Percentiles rank a stretch among this genome's conserved stretches.
phyloP scores from a whole-genome alignment of 1,139 yeast genomes.

The Tardiomyces digboiensis region DNA sequence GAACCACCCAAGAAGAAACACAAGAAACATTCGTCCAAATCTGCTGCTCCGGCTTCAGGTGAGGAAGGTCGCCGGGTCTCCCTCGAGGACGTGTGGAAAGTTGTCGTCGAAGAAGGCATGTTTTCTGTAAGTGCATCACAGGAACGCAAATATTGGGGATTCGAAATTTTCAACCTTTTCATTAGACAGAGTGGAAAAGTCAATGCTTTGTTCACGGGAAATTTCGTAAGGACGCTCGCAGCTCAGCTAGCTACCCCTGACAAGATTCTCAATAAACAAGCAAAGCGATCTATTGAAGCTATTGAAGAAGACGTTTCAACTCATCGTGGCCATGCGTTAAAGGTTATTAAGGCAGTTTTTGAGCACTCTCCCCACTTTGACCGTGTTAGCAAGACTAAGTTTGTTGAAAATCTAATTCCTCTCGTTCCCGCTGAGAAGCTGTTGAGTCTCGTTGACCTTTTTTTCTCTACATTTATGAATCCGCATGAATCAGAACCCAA shows the following conservation, averaged over 20 bases:
- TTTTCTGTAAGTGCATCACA: slow-evolving; percentile 71
- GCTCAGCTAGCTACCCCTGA: slow-evolving; percentile 66
- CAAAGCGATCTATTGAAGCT: slow-evolving; percentile 40
- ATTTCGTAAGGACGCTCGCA: slow-evolving; percentile 63
- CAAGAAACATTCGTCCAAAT: slow-evolving; percentile 20
- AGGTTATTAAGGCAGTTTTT: slow-evolving; percentile 40
- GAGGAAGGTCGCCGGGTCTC: slow-evolving; percentile 6
- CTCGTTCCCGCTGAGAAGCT: slow-evolving; percentile 21
- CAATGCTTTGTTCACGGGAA: slow-evolving; percentile 47
- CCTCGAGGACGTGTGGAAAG: slow-evolving; percentile 71
- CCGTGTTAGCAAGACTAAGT: slow-evolving; percentile 62
- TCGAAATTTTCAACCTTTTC: slow-evolving; percentile 47
- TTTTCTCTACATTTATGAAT: slow-evolving; percentile 21
- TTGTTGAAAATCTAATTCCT: slow-evolving; percentile 43
- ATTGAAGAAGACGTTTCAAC: slow-evolving; percentile 33
- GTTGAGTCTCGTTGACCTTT: slow-evolving; percentile 23
- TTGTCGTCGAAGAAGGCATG: slow-evolving; percentile 68
- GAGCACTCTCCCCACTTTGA: slow-evolving; percentile 69
- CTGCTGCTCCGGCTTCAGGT: slow-evolving; percentile 3
- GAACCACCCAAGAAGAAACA: slow-evolving; percentile 10
- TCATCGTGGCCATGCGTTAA: slow-evolving; percentile 38
- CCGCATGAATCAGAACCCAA: slow-evolving; percentile 24
- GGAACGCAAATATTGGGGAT: slow-evolving; percentile 84
- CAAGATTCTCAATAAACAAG: slow-evolving; percentile 58
- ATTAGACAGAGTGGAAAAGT: slow-evolving; percentile 26